Evolutionary conservation across 2,329 filamentous ascomycete species (phyloP).

Genomic region (Stagonosporopsis vannaccii): DNA sequence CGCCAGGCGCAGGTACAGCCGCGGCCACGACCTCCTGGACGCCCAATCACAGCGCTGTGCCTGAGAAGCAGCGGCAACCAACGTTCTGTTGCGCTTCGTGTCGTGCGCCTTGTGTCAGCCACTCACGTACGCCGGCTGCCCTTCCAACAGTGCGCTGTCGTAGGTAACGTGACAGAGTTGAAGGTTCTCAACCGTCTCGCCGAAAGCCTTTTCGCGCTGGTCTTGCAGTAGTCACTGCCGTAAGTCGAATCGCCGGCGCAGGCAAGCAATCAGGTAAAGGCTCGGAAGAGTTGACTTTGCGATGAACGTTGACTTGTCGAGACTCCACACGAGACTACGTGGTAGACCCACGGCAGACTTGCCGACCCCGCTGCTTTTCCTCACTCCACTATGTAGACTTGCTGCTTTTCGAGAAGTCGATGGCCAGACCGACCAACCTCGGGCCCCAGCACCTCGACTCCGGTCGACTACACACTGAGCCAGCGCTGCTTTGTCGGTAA

Average conservation of each 20-base stretch:
- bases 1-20: conserved; percentile 13
- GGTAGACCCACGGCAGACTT: conserved; percentile 10
- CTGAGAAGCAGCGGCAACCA: conserved; percentile 16
- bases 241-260: neutral
- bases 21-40: conserved; percentile 8
- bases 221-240: conserved; percentile 7
- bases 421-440: neutral
- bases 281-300: conserved; percentile 12
- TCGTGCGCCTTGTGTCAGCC: conserved; percentile 16
- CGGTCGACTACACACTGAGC: neutral
- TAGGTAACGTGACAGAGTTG: neutral
- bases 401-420: conserved; percentile 7
- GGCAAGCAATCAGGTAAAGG: neutral
- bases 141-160: conserved; percentile 1
- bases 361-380: conserved; percentile 13
- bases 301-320: conserved; percentile 5
- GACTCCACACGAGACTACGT: conserved; percentile 10
- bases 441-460: neutral
- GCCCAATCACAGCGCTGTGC: conserved; percentile 14
- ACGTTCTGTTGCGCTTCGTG: conserved; percentile 12
- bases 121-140: conserved; percentile 7
- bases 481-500: conserved; percentile 8
- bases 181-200: neutral
- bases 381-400: neutral
- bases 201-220: neutral